These are phyloP conservation scores for Talaromyces sp. DNA, from an alignment of 2,329 filamentous ascomycete genomes.

Conservation along the genomic window DNA sequence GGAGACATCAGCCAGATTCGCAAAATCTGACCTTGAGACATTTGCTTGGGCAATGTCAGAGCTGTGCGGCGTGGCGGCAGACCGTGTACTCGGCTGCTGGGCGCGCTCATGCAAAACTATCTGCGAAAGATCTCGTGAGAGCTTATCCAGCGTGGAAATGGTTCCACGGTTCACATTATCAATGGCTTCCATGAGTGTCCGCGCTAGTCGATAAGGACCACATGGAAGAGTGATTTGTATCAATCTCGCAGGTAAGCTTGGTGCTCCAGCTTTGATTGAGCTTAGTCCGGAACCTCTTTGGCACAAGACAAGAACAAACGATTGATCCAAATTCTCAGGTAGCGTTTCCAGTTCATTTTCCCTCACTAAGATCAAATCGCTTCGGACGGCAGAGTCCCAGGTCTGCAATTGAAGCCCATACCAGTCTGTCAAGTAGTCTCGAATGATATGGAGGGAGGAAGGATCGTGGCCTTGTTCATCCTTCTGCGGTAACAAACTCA, in stretches of 20 bases:
- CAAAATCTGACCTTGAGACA: background rate
- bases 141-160: background rate
- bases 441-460: background rate
- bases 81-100: background rate
- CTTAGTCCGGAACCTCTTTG: background rate
- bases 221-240: slow-evolving; percentile 18
- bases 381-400: background rate
- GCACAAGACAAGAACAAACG: background rate
- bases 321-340: background rate
- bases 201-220: slow-evolving; percentile 18
- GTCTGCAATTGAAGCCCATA: background rate
- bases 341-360: background rate
- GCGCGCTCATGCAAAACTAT: background rate
- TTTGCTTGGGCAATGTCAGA: background rate
- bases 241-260: background rate
- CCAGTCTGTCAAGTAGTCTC: background rate
- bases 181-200: slow-evolving; percentile 5
- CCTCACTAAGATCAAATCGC: background rate
- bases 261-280: background rate
- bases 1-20: background rate
- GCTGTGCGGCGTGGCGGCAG: background rate
- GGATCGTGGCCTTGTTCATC: background rate
- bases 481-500: background rate
- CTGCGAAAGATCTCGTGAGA: background rate
- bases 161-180: background rate